Evolutionary conservation across 164 flowering plant species (phyloP).

Genomic region (grape (Vitis vinifera)): DNA sequence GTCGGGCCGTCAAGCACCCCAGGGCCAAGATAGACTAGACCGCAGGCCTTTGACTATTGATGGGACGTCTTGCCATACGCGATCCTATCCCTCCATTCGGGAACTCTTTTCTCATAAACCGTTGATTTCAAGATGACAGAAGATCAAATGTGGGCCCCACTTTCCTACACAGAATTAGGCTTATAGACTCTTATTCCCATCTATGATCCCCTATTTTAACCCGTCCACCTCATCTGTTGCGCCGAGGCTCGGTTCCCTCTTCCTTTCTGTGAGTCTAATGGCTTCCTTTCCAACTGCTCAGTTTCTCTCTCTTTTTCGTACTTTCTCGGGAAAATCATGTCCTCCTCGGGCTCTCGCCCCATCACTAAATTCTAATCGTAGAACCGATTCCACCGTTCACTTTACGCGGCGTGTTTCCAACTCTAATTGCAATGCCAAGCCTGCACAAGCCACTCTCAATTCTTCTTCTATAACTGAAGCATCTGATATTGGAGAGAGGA

Average conservation of each 20-base stretch:
- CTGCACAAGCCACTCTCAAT: slow-evolving; percentile 7
- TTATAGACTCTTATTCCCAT: neutral
- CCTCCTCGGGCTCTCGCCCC: neutral
- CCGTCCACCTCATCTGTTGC: neutral
- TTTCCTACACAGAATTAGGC: too few species aligned
- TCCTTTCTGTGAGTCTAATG: slow-evolving; percentile 9
- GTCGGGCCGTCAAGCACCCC: too few species aligned
- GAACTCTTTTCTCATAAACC: too few species aligned
- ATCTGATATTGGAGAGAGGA: slow-evolving; percentile 1
- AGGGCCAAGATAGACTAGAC: too few species aligned
- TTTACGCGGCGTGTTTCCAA: slow-evolving; percentile 2
- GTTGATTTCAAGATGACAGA: too few species aligned
- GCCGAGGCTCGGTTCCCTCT: neutral
- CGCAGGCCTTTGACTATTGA: too few species aligned
- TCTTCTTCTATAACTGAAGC: slow-evolving; percentile 16
- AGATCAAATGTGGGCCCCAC: too few species aligned
- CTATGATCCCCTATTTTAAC: neutral
- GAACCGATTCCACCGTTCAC: slow-evolving; percentile 7
- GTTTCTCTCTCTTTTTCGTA: slow-evolving; percentile 3
- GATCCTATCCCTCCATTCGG: too few species aligned
- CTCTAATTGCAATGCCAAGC: neutral
- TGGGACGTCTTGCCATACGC: too few species aligned
- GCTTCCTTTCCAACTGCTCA: slow-evolving; percentile 23
- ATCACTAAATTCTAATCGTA: slow-evolving; percentile 13
- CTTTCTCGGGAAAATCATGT: neutral